Conservation (phyloP, 176 grass and related monocot genomes). For the Raddia distichophylla region DNA sequence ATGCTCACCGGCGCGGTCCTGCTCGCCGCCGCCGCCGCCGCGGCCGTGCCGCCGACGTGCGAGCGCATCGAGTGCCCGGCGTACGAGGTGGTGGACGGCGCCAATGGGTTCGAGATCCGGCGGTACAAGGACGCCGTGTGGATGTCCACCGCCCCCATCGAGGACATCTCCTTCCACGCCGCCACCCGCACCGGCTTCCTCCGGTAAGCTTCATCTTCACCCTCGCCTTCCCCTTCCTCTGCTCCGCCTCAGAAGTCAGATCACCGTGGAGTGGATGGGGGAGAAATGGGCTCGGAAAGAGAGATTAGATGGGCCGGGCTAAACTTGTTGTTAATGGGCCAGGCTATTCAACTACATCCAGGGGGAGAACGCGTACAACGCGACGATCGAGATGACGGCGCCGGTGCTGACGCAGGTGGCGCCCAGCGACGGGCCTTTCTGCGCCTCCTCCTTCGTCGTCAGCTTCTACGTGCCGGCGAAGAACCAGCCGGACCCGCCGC, state of each 20-base stretch:
- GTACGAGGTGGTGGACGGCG: slow-evolving; percentile 83
- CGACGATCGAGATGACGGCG: slow-evolving; percentile 86
- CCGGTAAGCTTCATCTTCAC: slow-evolving; percentile 43
- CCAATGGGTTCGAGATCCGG: slow-evolving; percentile 94
- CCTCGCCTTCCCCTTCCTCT: too few species aligned
- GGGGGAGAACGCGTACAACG: slow-evolving; percentile 66
- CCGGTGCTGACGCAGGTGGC: slow-evolving; percentile 81
- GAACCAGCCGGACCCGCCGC: slow-evolving; percentile 75
- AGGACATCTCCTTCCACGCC: slow-evolving; percentile 93
- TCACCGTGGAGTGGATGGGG: too few species aligned
- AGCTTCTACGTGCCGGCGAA: slow-evolving; percentile 86
- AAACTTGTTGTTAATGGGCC: slow-evolving; percentile 13
- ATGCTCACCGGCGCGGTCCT: slow-evolving; percentile 13
- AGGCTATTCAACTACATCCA: slow-evolving; percentile 94
- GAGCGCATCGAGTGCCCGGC: slow-evolving; percentile 94
- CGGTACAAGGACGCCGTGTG: slow-evolving; percentile 71
- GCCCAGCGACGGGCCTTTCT: slow-evolving; percentile 84
- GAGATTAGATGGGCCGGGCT: too few species aligned
- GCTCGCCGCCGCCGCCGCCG: background rate
- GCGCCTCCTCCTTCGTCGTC: slow-evolving; percentile 70
- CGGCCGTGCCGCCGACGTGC: slow-evolving; percentile 66
- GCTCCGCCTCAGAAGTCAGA: too few species aligned
- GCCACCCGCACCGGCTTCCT: slow-evolving; percentile 81
- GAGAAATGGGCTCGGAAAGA: background rate
- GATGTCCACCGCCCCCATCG: slow-evolving; percentile 71